Evolutionary conservation across 345 rosid species (phyloP).

Genomic region (Leavenworthia alabamica): DNA sequence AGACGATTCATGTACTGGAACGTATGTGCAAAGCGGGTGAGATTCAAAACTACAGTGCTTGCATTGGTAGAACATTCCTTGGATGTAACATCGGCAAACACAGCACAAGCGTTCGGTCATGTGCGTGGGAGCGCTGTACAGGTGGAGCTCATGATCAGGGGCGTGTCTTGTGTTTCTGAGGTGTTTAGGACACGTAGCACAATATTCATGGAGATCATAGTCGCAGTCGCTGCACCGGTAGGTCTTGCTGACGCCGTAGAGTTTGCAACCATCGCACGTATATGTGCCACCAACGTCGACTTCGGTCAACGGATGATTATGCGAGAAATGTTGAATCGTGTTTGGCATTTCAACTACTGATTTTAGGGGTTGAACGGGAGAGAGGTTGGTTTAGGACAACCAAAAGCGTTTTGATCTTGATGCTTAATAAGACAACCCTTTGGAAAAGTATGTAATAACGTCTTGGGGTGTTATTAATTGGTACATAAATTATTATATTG

Average conservation of each 20-base stretch:
- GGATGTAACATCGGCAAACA: slow-evolving; percentile 26
- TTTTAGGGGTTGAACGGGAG: neutral
- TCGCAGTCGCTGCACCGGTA: slow-evolving; percentile 32
- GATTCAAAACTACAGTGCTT: slow-evolving; percentile 31
- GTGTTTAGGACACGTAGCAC: slow-evolving; percentile 23
- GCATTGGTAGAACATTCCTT: slow-evolving; percentile 38
- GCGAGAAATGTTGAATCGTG: slow-evolving; percentile 22
- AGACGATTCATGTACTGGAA: slow-evolving; percentile 9
- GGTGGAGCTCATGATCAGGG: slow-evolving; percentile 23
- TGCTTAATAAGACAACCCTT: neutral
- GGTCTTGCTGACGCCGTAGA: slow-evolving; percentile 13
- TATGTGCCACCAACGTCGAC: neutral
- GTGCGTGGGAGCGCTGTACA: neutral
- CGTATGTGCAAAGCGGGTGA: slow-evolving; percentile 39
- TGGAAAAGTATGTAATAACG: neutral
- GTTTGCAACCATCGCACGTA: slow-evolving; percentile 35
- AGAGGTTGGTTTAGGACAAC: neutral
- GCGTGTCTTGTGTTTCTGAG: slow-evolving; percentile 32
- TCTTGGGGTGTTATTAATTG: neutral
- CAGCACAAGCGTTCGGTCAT: slow-evolving; percentile 20
- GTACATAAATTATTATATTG: neutral
- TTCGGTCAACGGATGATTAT: slow-evolving; percentile 27
- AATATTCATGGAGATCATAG: slow-evolving; percentile 39
- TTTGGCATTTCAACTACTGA: neutral
- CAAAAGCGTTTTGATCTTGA: neutral